phyloP scores from a whole-genome alignment of 441 rosid species.

The Sinapis alba region DNA sequence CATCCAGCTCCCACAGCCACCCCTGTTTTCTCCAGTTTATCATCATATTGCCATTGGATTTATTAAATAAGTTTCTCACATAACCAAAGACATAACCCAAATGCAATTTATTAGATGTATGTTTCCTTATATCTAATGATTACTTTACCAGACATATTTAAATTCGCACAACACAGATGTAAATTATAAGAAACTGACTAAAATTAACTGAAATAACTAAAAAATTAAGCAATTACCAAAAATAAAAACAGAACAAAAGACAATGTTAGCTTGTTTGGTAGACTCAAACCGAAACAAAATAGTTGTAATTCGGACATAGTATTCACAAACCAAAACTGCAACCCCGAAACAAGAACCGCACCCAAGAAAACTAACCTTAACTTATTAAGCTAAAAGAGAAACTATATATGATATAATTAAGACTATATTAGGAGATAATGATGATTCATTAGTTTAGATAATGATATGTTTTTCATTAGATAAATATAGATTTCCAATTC shows the following conservation, averaged over 20 bases:
- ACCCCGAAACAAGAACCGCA: neutral
- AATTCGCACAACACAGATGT: neutral
- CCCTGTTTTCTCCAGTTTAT: constrained; percentile 30
- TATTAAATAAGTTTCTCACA: neutral
- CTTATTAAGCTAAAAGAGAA: neutral
- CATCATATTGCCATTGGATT: neutral
- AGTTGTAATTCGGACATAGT: neutral
- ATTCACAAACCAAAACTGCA: neutral
- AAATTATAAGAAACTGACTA: neutral
- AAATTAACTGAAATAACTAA: neutral
- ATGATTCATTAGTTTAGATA: too few species aligned
- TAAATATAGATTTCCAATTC: too few species aligned
- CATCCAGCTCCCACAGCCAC: constrained; percentile 76
- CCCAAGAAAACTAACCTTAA: neutral
- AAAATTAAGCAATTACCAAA: neutral
- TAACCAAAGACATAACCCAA: neutral
- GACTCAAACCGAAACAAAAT: neutral
- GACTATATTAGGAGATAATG: too few species aligned
- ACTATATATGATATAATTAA: neutral
- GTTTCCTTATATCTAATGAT: neutral
- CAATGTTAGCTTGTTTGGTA: neutral
- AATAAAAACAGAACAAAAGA: neutral
- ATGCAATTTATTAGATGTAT: neutral
- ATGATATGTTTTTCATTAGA: too few species aligned
- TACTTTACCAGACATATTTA: neutral